These are phyloP conservation scores for Neofusicoccum kwambonambiense DNA, from an alignment of 2,329 filamentous ascomycete species.

Conservation along the genomic window DNA sequence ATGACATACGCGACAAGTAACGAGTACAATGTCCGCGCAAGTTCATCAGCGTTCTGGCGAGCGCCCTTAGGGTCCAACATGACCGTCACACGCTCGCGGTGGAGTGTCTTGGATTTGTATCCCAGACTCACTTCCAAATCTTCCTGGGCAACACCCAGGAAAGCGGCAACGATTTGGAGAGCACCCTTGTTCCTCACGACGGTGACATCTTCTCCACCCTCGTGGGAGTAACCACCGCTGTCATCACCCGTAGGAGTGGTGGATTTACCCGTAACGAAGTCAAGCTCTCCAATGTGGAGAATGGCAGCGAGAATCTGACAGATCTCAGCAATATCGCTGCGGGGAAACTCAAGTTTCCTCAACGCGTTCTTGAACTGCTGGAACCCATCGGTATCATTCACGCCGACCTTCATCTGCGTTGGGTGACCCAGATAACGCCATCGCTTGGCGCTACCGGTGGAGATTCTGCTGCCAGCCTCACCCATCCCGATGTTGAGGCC, in stretches of 20 bases:
- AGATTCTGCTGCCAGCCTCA: slow-evolving; percentile 53
- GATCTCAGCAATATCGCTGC: slow-evolving; percentile 91
- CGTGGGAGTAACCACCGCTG: slow-evolving; percentile 93
- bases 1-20: slow-evolving; percentile 92
- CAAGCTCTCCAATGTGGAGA: slow-evolving; percentile 94
- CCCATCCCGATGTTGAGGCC: slow-evolving; percentile 62
- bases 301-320: slow-evolving; percentile 93
- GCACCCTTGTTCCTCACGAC: slow-evolving; percentile 92
- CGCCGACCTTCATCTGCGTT: slow-evolving; percentile 93
- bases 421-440: slow-evolving; percentile 97
- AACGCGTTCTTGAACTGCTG: slow-evolving; percentile 96
- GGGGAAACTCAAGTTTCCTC: slow-evolving; percentile 88
- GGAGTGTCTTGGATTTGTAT: slow-evolving; percentile 95
- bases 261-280: slow-evolving; percentile 79
- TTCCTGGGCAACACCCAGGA: slow-evolving; percentile 77
- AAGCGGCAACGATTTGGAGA: slow-evolving; percentile 83
- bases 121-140: slow-evolving; percentile 86
- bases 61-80: slow-evolving; percentile 94
- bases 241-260: slow-evolving; percentile 82
- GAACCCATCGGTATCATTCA: slow-evolving; percentile 94
- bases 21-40: slow-evolving; percentile 89
- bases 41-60: slow-evolving; percentile 86
- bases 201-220: slow-evolving; percentile 83
- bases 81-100: slow-evolving; percentile 94
- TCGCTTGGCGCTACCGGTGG: slow-evolving; percentile 65